Evolutionary conservation across 495 filamentous ascomycete species (phyloP), one percentile per base, ranked within the genome.

Genomic region (Xylaria acuta): DNA sequence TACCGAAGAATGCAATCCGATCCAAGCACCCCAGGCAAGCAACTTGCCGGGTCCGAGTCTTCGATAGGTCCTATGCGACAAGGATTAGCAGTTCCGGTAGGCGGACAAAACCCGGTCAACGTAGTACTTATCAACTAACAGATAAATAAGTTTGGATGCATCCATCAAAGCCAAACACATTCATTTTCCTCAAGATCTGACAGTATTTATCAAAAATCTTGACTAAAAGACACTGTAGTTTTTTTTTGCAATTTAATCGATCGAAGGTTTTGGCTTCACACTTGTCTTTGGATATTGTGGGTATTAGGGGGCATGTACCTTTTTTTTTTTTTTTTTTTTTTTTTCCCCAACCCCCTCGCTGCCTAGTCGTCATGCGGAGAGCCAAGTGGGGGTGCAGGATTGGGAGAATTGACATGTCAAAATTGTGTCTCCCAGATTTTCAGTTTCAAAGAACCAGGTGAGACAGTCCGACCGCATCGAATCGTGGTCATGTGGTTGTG

Each of bases 401-500:
- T 14, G 66, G 30, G 30, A 59, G 53, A 51, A 49, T 38, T 67
- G 63, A 72, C 51, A 2, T 72, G 53, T 60, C 70, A 60, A 67
- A 47, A 5, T 30, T 36, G 65, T 38, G 14, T 25, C n/a, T 59
- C 38, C 22, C 62, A 8, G 41, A 41, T 65, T 67, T 72, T 51
- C 63, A 59, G 38, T 45, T 27, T 27, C 4, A 20, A 8, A 60
- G 45, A 40, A 60, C 32, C 53, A 72, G 20, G 49, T 72, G 38
- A 72, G 70, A 60, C 70, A 67, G 32, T 65, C 59, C 20, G 63
- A 67, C 70, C 63, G 70, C 70, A 72, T 72, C 51, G 51, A 64
- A 38, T 22, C 14, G 40, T 60, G 62, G 63, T 72, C 70, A 72
- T 72, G 70, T 70, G 68, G 56, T 51, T 56, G 20, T 9, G 7